Conservation (phyloP, 495 filamentous ascomycete species). For the Glonium stellatum region DNA sequence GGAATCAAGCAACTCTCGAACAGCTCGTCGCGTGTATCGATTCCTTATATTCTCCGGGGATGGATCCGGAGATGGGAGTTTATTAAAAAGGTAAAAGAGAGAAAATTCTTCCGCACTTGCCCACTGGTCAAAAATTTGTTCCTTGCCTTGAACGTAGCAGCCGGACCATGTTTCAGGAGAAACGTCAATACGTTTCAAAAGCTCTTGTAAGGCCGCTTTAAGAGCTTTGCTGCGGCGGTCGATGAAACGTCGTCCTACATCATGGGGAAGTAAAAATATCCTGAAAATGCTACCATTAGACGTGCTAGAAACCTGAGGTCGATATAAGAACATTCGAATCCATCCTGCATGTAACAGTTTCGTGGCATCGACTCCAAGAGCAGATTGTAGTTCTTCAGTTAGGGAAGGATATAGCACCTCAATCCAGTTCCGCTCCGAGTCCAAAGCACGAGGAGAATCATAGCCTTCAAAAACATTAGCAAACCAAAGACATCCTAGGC, state of each 20-base stretch:
- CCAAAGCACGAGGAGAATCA: not conserved
- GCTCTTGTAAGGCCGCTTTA: slow-evolving; percentile 10
- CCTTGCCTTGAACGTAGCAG: not conserved
- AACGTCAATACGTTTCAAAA: slow-evolving; percentile 19
- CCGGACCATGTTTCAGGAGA: slow-evolving; percentile 24
- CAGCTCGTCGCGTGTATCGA: slow-evolving; percentile 50
- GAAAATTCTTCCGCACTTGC: slow-evolving; percentile 48
- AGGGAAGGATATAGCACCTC: slow-evolving; percentile 9
- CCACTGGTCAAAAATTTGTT: slow-evolving; percentile 31
- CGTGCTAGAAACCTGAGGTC: not conserved
- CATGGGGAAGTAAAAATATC: slow-evolving; percentile 22
- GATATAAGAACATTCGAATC: slow-evolving; percentile 18
- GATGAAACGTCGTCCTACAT: slow-evolving; percentile 15
- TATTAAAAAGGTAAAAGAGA: slow-evolving; percentile 83
- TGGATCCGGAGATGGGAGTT: slow-evolving; percentile 64
- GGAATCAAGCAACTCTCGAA: slow-evolving; percentile 53
- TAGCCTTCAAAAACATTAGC: not conserved
- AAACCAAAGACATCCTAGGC: slow-evolving; percentile 22
- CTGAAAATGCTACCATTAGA: slow-evolving; percentile 5
- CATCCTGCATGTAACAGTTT: slow-evolving; percentile 18
- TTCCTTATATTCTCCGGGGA: slow-evolving; percentile 46
- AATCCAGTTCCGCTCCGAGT: not conserved
- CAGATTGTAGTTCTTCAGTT: slow-evolving; percentile 6
- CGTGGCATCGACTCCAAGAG: slow-evolving; percentile 8
- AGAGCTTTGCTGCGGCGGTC: slow-evolving; percentile 17